A percentile compares a stretch with the other conserved stretches of the same genome.
Evolutionary conservation across 257 asterid species (phyloP).

Genomic region (Coffea eugenioides): DNA sequence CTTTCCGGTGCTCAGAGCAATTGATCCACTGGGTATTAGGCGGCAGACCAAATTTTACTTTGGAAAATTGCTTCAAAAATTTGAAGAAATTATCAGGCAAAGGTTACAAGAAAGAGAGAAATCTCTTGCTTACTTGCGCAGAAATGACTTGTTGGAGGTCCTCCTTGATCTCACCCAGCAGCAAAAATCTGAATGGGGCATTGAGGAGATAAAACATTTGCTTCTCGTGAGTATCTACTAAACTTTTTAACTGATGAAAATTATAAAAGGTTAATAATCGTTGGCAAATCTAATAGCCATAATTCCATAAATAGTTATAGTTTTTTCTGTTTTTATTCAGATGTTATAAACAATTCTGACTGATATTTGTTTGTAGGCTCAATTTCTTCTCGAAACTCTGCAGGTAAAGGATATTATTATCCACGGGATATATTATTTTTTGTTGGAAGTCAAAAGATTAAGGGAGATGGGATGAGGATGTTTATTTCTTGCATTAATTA

Average conservation of each 20-base stretch:
- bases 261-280: no score
- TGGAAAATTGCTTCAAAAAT: background rate
- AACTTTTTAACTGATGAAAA: no score
- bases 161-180: constrained; percentile 20
- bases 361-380: no score
- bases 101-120: background rate
- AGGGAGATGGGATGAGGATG: no score
- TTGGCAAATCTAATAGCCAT: background rate
- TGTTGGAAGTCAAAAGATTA: no score
- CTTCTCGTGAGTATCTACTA: background rate
- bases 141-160: constrained; percentile 14
- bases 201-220: constrained; percentile 6
- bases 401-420: no score
- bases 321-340: no score
- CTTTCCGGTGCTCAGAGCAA: background rate
- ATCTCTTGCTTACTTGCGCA: background rate
- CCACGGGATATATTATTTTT: no score
- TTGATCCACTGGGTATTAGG: constrained; percentile 12
- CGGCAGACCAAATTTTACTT: background rate
- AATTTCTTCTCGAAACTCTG: no score
- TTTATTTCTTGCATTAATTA: no score
- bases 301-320: no score
- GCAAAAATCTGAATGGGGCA: background rate
- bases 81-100: constrained; percentile 7
- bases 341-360: no score